These are phyloP conservation scores for Lactuca saligna DNA, from an alignment of 129 eudicot species.

Conservation along the genomic window DNA sequence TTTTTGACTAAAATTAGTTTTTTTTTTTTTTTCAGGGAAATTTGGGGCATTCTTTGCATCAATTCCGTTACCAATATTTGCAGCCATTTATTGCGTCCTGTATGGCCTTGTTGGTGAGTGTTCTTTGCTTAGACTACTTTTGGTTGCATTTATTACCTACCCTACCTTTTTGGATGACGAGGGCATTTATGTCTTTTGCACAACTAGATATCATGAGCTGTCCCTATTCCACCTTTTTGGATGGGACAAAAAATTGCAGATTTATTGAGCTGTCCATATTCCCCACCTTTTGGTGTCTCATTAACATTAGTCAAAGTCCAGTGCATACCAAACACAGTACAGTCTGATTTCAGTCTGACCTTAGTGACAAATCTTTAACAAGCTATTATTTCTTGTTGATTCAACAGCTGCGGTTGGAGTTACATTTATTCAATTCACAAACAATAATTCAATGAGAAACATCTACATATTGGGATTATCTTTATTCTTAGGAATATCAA, in stretches of 20 bases:
- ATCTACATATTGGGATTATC: conserved; percentile 76
- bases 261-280: neutral
- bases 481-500: conserved; percentile 87
- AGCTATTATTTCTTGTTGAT: conserved; percentile 1
- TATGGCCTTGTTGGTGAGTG: conserved; percentile 92
- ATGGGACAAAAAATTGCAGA: neutral
- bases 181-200: neutral
- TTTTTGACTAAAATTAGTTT: conserved; percentile 14
- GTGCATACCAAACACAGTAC: neutral
- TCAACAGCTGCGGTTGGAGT: conserved; percentile 84
- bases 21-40: conserved; percentile 56
- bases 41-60: conserved; percentile 97
- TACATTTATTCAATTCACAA: conserved; percentile 79
- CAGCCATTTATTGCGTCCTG: conserved; percentile 83
- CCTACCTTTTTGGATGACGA: neutral
- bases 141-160: neutral
- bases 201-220: neutral
- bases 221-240: neutral
- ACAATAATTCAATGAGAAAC: conserved; percentile 90
- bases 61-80: conserved; percentile 84
- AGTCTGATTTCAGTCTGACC: neutral
- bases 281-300: neutral
- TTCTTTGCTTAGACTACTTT: neutral
- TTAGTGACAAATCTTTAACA: neutral
- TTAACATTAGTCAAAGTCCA: neutral